Evolutionary conservation across 495 filamentous ascomycete genomes (phyloP).

Genomic region (Neurospora cerealis): DNA sequence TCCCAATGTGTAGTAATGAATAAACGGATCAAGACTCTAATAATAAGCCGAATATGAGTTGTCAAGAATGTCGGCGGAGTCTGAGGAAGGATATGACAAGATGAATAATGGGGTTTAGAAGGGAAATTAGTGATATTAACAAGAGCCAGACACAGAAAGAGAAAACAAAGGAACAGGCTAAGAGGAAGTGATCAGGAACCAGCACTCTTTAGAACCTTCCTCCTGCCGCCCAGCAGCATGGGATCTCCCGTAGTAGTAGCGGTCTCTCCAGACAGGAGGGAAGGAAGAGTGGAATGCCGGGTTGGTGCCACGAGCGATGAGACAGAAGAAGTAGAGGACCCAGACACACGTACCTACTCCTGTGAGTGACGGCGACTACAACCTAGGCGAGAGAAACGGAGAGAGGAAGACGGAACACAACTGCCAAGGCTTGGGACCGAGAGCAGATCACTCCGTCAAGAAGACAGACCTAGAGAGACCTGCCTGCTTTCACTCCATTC

Average conservation of each 20-base stretch:
- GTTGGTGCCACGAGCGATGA: neutral
- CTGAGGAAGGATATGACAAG: neutral
- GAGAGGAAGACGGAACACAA: neutral
- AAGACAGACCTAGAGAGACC: neutral
- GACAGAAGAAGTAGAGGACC: neutral
- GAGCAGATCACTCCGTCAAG: neutral
- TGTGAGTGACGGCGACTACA: neutral
- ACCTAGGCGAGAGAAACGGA: neutral
- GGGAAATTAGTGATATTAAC: neutral
- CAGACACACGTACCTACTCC: neutral
- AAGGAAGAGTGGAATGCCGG: neutral
- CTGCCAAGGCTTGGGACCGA: neutral
- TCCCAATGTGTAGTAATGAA: neutral
- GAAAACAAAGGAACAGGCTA: neutral
- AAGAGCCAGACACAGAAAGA: neutral
- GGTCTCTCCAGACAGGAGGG: neutral
- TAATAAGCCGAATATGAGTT: neutral
- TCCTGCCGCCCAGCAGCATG: neutral
- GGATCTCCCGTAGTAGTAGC: neutral
- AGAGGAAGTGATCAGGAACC: neutral
- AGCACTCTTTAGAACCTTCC: neutral
- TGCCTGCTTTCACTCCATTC: neutral
- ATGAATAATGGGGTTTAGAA: neutral
- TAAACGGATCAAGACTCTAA: neutral
- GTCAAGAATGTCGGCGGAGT: neutral